Evolutionary conservation across 2,329 filamentous ascomycete species (phyloP), one percentile per base, ranked within the genome.

Genomic region (Fusarium albosuccineum): DNA sequence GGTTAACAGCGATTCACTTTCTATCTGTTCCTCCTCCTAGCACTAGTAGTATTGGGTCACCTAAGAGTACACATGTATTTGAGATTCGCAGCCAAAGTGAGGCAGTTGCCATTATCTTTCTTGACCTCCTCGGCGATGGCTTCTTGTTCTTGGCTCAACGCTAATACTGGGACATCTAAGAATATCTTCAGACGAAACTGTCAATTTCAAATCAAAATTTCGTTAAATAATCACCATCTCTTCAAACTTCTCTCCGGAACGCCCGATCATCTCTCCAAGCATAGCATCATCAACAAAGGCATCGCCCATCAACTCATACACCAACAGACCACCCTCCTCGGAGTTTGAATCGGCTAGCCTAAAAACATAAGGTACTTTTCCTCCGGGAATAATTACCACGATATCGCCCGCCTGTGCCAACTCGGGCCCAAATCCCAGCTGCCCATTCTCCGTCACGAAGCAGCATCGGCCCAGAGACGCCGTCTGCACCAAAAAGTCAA

Each of bases 401-500:
- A 11, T 11, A 33, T 58, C 53, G 7, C 34, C 48, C 1, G 9
- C 4, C 8, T 41, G 37, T 16, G 37, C 50, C 17, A 13, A 26
- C 22, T 57, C 63, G 0, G 56, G 60, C 3, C 56, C 60, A 26
- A 64, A 61, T 0, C 46, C 63, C 2, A 61, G 10, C 2, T 46
- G 22, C 2, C 48, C 48, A 30, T 64, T 48, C 10, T 42, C 42
- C 2, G 46, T 64, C 3, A 40, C 27, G 22, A 30, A 29, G 29
- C 27, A 53, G 16, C 29, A 10, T 14, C 52, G 26, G 0, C 16
- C 48, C 16, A 9, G 6, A 26, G 10, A 9, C 6, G 40, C 64
- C 64, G 54, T 40, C 1, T 56, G 51, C 3, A 61, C 49, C 14
- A 60, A n/a, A 8, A 29, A 16, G 26, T 61, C 56, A n/a, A 55